Conservation (phyloP, 108 stramenopile genomes). For the Stephanodiscus minutulus region DNA sequence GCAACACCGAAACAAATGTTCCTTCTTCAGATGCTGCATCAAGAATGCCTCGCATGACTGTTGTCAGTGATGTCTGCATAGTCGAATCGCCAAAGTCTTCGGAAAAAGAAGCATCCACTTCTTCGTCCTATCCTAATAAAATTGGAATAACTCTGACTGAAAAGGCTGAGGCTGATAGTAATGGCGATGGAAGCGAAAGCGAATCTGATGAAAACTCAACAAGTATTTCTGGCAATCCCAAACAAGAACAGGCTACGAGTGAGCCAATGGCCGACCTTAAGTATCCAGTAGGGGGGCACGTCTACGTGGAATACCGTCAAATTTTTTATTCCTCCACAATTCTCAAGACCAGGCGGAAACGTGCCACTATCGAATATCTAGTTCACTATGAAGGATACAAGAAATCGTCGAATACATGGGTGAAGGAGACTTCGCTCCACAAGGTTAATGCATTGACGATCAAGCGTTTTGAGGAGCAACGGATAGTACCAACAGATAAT, state of each 20-base stretch:
- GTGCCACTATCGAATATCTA: constrained; percentile 33
- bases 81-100: not conserved
- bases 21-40: not conserved
- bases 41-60: constrained; percentile 6
- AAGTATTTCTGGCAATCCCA: not conserved
- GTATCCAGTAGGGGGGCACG: constrained; percentile 38
- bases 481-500: constrained; percentile 18
- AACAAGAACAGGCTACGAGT: constrained; percentile 5
- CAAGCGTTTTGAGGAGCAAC: constrained; percentile 45
- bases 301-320: constrained; percentile 51
- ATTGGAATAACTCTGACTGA: not conserved
- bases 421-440: constrained; percentile 43
- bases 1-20: not conserved
- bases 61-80: constrained; percentile 13
- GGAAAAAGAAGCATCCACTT: not conserved
- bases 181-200: constrained; percentile 4
- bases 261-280: constrained; percentile 17
- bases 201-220: constrained; percentile 19
- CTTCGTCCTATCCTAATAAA: not conserved
- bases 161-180: constrained; percentile 14
- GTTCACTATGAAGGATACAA: constrained; percentile 59
- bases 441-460: constrained; percentile 43
- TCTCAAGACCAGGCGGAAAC: constrained; percentile 34
- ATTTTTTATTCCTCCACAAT: constrained; percentile 51
- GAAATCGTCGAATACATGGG: constrained; percentile 54